Evolutionary conservation across 176 grass and related monocot genomes (phyloP).

Genomic region (Leersia perrieri): DNA sequence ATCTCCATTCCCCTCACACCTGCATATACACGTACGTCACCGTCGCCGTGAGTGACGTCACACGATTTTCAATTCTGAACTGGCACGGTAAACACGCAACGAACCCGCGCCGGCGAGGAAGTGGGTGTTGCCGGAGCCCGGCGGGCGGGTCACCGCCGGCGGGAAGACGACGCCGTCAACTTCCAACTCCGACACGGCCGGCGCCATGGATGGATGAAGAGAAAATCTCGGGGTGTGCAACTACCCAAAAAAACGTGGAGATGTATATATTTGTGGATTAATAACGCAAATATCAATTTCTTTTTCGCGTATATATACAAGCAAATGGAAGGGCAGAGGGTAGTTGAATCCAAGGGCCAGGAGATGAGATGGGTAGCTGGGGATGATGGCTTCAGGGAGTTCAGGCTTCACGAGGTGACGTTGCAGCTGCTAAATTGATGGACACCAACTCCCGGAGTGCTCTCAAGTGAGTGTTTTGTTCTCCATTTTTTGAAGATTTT

Average conservation of each 20-base stretch:
- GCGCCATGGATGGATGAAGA: conserved; percentile 4
- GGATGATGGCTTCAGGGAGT: no score
- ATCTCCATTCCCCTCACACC: conserved; percentile 76
- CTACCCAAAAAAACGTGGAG: background rate
- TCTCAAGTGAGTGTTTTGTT: no score
- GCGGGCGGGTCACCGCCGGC: conserved; percentile 35
- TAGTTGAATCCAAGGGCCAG: background rate
- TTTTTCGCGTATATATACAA: background rate
- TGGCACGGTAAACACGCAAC: background rate
- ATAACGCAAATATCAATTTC: background rate
- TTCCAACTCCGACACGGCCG: conserved; percentile 25
- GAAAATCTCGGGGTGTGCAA: background rate
- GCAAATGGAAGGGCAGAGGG: background rate
- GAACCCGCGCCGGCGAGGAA: conserved; percentile 75
- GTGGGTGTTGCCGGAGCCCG: conserved; percentile 32
- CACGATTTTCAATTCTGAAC: background rate
- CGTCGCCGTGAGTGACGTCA: no score
- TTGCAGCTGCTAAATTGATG: background rate
- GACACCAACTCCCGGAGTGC: background rate
- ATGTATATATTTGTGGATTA: background rate
- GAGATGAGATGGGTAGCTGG: background rate
- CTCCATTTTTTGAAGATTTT: no score
- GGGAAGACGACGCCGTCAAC: conserved; percentile 60
- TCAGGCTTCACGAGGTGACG: background rate
- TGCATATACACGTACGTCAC: conserved; percentile 20